Evolutionary conservation across 2,329 filamentous ascomycete genomes (phyloP), one percentile per base, ranked within the genome.

Genomic region (Penicillium palitans): DNA sequence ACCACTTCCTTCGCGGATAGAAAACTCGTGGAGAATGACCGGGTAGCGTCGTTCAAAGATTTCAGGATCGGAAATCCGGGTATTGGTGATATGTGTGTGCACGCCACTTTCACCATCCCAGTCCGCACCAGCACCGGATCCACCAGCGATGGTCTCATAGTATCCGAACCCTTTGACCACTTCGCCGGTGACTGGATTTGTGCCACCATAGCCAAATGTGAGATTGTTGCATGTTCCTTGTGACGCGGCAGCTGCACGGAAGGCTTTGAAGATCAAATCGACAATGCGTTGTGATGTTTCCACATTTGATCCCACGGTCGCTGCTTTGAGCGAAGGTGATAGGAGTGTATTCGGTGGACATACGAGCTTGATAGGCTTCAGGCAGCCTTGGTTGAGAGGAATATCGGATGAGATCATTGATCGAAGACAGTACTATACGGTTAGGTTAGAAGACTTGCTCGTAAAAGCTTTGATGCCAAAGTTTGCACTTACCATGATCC

Each of bases 51-150:
- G 80, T 76, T 93, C 90, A 61, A 93, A 89, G 12, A 91, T 83
- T 71, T 93, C 90, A 0, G 87, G 81, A 71, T 93, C 90, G 0
- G 90, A 91, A 68, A 93, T 93, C 6, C 89, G 83, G 3, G 90
- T 93, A 72, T 93, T 93, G 5, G 90, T 93, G 87, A 92, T 91
- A 75, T 93, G 89, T 3, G 85, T 88, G 70, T 93, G 89, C 21
- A 92, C 88, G 13, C 88, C 89, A 39, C 80, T 84, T 17, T 87
- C 87, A 25, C 90, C 90, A 59, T 88, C 79, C 89, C 89, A 92
- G 13, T 80, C 80, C 0, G 87, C 82, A 0, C 90, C 89, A 0
- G 90, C 90, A 24, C 89, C 90, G 21, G 82, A 85, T 1, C 90
- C 90, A 39, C 90, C 90, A 0, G 88, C 87, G 60, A 93, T 91